Evolutionary conservation across 176 grass and related monocot genomes (phyloP).

Genomic region (Triticum urartu): DNA sequence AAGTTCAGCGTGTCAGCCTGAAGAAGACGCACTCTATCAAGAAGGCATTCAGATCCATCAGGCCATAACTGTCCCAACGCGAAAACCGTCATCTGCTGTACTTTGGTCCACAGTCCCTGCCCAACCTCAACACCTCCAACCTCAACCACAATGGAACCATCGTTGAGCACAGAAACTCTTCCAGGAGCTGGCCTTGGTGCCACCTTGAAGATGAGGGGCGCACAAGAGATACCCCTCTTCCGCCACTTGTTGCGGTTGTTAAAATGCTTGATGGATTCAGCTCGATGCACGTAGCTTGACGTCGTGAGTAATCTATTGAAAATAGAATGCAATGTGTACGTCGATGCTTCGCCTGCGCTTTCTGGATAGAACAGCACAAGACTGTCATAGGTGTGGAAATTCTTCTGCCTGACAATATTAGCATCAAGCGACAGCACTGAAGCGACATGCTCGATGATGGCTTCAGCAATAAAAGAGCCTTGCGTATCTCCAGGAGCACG

Average conservation of each 20-base stretch:
- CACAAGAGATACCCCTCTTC: conserved; percentile 64
- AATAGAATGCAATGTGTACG: conserved; percentile 69
- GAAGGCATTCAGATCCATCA: conserved; percentile 51
- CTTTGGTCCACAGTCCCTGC: conserved; percentile 85
- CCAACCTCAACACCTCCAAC: conserved; percentile 78
- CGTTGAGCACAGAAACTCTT: conserved; percentile 73
- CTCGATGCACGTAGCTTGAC: conserved; percentile 38
- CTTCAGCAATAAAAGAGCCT: conserved; percentile 75
- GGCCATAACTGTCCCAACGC: conserved; percentile 50
- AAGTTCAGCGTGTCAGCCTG: conserved; percentile 73
- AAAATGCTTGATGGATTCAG: conserved; percentile 42
- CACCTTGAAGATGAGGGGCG: conserved; percentile 44
- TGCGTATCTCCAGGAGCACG: conserved; percentile 71
- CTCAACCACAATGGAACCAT: conserved; percentile 68
- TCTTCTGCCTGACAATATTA: conserved; percentile 51
- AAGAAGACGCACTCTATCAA: conserved; percentile 57
- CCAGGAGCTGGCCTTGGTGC: conserved; percentile 35
- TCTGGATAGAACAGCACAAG: conserved; percentile 47
- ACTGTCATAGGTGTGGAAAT: conserved; percentile 62
- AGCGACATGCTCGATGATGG: conserved; percentile 77
- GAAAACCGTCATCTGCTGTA: conserved; percentile 63
- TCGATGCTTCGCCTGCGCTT: conserved; percentile 38
- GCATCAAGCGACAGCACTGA: conserved; percentile 42
- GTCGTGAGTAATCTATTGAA: conserved; percentile 44
- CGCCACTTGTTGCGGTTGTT: conserved; percentile 59